phyloP scores from a whole-genome alignment of 129 eudicot species.

The Arctium minus region DNA sequence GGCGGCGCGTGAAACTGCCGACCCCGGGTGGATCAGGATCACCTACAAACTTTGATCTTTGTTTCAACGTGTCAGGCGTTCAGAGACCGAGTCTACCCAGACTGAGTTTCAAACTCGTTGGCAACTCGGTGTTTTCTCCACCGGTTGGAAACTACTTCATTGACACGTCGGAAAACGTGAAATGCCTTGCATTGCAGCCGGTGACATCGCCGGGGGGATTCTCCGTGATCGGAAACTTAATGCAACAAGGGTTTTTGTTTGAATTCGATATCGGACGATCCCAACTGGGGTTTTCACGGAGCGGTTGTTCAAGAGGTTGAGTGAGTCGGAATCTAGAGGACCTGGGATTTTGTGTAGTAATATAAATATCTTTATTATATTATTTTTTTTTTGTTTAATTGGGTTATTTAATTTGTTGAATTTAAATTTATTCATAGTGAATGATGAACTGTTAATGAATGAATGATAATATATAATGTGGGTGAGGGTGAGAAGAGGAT shows the following conservation, averaged over 20 bases:
- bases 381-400: conserved; percentile 17
- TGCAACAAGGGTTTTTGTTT: conserved; percentile 74
- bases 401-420: neutral
- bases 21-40: conserved; percentile 23
- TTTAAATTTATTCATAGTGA: conserved; percentile 1
- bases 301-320: conserved; percentile 44
- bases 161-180: conserved; percentile 56
- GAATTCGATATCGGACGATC: conserved; percentile 61
- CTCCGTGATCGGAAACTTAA: conserved; percentile 61
- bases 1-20: conserved; percentile 57
- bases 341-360: conserved; percentile 25
- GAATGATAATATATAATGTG: neutral
- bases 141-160: conserved; percentile 59
- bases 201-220: conserved; percentile 39
- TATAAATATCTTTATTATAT: neutral
- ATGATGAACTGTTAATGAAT: neutral
- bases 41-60: conserved; percentile 53
- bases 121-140: conserved; percentile 49
- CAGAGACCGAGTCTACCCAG: conserved; percentile 38
- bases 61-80: conserved; percentile 51
- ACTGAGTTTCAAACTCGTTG: conserved; percentile 63
- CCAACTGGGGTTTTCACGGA: conserved; percentile 52
- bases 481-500: conserved; percentile 13
- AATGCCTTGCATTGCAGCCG: conserved; percentile 65
- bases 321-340: neutral